Evolutionary conservation across 257 asterid species (phyloP).

Genomic region (Linderniella brevidens): DNA sequence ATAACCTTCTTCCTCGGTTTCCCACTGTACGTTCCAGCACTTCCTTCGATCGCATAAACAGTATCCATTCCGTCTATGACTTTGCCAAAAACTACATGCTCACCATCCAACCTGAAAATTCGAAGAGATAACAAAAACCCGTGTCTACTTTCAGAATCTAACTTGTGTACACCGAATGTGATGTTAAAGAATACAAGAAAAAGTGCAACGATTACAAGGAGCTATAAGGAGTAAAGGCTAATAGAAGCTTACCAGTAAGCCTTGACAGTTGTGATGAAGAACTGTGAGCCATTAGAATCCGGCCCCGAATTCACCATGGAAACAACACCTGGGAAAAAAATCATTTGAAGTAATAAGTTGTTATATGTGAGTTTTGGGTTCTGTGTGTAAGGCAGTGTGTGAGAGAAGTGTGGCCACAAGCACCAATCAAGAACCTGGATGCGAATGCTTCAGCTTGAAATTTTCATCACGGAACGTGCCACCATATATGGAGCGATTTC

Average conservation of each 20-base stretch:
- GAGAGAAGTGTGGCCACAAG: background rate
- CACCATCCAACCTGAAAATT: constrained; percentile 71
- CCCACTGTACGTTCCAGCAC: constrained; percentile 96
- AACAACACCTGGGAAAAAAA: constrained; percentile 39
- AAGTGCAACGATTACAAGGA: background rate
- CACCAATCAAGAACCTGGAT: constrained; percentile 25
- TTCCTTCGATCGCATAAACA: constrained; percentile 81
- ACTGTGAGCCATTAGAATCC: constrained; percentile 90
- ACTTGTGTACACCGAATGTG: background rate
- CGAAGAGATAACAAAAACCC: background rate
- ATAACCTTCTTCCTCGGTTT: constrained; percentile 88
- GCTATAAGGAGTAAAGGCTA: background rate
- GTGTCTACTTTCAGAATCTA: background rate
- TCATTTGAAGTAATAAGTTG: background rate
- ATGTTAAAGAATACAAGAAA: background rate
- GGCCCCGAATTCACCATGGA: constrained; percentile 94
- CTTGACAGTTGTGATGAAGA: constrained; percentile 87
- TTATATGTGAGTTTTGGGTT: background rate
- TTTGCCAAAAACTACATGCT: constrained; percentile 82
- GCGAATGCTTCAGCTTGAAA: constrained; percentile 50
- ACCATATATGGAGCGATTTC: constrained; percentile 11
- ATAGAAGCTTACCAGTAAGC: constrained; percentile 56
- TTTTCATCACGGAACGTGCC: constrained; percentile 64
- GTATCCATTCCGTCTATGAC: constrained; percentile 95
- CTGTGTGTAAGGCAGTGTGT: background rate